Base-by-base conservation (phyloP, 257 asterid genomes). In the Paulownia fortunei region DNA sequence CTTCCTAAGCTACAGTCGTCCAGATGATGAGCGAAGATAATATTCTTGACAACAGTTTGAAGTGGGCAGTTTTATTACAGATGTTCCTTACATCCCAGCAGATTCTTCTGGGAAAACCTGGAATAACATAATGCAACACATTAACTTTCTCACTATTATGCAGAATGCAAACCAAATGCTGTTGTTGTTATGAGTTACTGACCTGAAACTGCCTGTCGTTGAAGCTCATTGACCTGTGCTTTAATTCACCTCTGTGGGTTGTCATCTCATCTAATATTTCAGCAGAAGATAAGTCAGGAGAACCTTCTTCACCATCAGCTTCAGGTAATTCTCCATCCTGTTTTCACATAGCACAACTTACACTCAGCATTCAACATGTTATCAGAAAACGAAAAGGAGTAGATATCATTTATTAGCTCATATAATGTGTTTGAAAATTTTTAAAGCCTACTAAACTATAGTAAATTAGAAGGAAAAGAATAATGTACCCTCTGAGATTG, bases 251-350 rank as follows among this genome's bases (percentile, higher is more conserved):
- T 82, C 97, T 85, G 36, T 68, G 81, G 11, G 98, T 94, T 8
- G 92, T 79, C 86, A 94, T 83, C 87, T 92, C 97, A n/a, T 94
- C 98, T 62, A 94, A 64, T 80, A 94, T 66, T 81, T 94, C 97
- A 60, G 83, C 91, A 19, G 90, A 81, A 1, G 89, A 78, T 19
- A 82, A 37, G 52, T 89, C 96, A 0, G 80, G 84, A 6, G 13
- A 46, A n/a, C 71, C 70, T 0, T 79, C 90, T 0, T 82, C 91
- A 7, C 69, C 93, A 7, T 32, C 80, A 41, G 82, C 92, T 5
- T 76, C 82, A 3, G 81, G 21, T 10, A 44, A 19, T 30, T 83
- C 89, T 19, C 82, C 74, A 2, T 87, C 92, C 94, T 89, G 88
- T 59, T 69, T 51, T 47, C 8, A 51, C 27, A 55, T 8, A 11